Percentiles rank a stretch among this genome's conserved stretches.
These are phyloP conservation scores for Pseudonitzschia multiseries DNA, from an alignment of 108 stramenopile species.

Conservation along the genomic window DNA sequence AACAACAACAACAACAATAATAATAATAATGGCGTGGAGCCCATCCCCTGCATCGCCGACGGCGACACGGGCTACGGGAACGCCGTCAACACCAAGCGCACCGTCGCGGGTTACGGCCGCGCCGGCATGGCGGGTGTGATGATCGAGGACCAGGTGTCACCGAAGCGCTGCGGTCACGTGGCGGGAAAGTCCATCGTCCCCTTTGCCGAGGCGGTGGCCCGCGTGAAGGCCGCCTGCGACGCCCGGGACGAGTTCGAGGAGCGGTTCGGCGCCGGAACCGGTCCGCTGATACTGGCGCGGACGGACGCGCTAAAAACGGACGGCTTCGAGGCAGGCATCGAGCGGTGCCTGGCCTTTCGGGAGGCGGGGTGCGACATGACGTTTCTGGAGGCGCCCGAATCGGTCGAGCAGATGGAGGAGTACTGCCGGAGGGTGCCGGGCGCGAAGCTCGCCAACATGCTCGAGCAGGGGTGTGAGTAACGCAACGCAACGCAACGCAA, in stretches of 20 bases:
- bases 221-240: slow-evolving; percentile 92
- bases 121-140: slow-evolving; percentile 96
- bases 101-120: slow-evolving; percentile 81
- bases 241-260: slow-evolving; percentile 88
- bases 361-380: slow-evolving; percentile 94
- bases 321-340: slow-evolving; percentile 92
- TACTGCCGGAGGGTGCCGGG: slow-evolving; percentile 90
- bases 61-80: slow-evolving; percentile 98
- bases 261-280: slow-evolving; percentile 71
- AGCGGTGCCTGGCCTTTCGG: slow-evolving; percentile 89
- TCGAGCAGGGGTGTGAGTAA: slow-evolving; percentile 75
- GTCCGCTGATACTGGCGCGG: slow-evolving; percentile 85
- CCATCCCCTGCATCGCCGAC: slow-evolving; percentile 96
- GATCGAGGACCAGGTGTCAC: slow-evolving; percentile 95
- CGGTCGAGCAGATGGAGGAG: slow-evolving; percentile 84
- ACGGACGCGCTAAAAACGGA: slow-evolving; percentile 91
- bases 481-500: not conserved
- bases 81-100: slow-evolving; percentile 91
- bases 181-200: slow-evolving; percentile 89
- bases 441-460: slow-evolving; percentile 95
- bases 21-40: too few species aligned
- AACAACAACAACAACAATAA: too few species aligned
- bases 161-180: slow-evolving; percentile 96
- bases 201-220: slow-evolving; percentile 83
- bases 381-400: slow-evolving; percentile 89